These are phyloP conservation scores for Solanum peruvianum DNA, from an alignment of 257 asterid species.

Conservation along the genomic window DNA sequence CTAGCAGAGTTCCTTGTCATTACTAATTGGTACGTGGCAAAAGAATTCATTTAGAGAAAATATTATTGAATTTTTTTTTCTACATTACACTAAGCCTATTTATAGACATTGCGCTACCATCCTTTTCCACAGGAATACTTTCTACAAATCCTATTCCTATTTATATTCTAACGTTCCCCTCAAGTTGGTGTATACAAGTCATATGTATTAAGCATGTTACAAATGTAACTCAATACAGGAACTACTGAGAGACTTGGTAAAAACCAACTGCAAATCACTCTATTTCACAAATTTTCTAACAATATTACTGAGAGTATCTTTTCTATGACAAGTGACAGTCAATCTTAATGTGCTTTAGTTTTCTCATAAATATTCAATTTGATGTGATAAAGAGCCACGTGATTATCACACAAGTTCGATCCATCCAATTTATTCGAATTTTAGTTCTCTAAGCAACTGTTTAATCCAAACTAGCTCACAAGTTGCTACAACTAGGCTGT, in stretches of 20 bases:
- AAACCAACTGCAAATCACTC: not conserved
- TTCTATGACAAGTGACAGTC: not conserved
- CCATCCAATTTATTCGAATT: not conserved
- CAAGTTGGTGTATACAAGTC: not conserved
- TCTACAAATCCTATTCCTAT: not conserved
- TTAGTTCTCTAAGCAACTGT: not conserved
- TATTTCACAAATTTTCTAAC: not conserved
- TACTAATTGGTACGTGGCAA: not conserved
- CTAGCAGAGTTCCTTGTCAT: not conserved
- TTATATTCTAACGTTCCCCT: not conserved
- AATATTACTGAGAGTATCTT: not conserved
- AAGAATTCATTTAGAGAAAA: not conserved
- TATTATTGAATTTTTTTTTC: not conserved
- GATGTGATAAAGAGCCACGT: not conserved
- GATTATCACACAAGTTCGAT: not conserved
- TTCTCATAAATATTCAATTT: not conserved
- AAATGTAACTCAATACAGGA: not conserved
- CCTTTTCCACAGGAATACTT: not conserved
- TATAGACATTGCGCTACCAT: not conserved
- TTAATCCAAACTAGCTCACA: not conserved
- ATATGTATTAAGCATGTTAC: not conserved
- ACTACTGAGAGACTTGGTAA: not conserved
- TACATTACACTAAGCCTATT: not conserved
- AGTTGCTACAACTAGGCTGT: not conserved
- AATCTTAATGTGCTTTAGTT: not conserved